Evolutionary conservation across 208 protist species (phyloP).

Genomic region (Trypanosoma scelopori): DNA sequence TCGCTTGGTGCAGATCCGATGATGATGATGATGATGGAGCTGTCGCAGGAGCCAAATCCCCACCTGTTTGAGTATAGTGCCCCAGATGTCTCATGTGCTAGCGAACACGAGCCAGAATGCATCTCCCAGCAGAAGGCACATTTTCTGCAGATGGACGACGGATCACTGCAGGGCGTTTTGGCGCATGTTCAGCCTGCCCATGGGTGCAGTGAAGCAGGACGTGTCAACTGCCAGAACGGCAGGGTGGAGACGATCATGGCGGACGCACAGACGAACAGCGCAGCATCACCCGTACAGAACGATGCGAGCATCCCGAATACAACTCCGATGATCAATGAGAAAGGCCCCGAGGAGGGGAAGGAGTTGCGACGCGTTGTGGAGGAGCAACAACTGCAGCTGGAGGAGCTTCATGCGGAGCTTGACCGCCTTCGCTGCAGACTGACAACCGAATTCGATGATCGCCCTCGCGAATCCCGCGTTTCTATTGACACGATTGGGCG

Average conservation of each 20-base stretch:
- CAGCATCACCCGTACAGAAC: neutral
- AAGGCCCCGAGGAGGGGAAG: neutral
- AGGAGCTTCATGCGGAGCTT: constrained; percentile 11
- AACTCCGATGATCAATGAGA: neutral
- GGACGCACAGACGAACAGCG: no score
- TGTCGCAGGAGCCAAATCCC: neutral
- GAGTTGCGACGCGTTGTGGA: constrained; percentile 8
- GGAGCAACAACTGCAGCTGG: constrained; percentile 20
- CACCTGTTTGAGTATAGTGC: constrained; percentile 1
- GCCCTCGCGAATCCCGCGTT: neutral
- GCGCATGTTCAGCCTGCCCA: neutral
- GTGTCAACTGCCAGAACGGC: neutral
- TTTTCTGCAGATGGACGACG: neutral
- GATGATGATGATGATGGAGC: neutral
- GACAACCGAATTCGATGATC: neutral
- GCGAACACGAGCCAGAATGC: neutral
- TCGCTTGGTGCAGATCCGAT: constrained; percentile 4
- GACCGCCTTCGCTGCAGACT: neutral
- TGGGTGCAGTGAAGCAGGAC: neutral
- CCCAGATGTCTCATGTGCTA: neutral
- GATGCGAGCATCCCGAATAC: neutral
- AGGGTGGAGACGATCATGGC: no score
- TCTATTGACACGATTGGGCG: neutral
- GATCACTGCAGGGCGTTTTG: neutral
- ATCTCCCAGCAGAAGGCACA: neutral